These are phyloP conservation scores for Kregervanrija pseudodelftensis DNA, from an alignment of 805 yeast species.

Conservation along the genomic window DNA sequence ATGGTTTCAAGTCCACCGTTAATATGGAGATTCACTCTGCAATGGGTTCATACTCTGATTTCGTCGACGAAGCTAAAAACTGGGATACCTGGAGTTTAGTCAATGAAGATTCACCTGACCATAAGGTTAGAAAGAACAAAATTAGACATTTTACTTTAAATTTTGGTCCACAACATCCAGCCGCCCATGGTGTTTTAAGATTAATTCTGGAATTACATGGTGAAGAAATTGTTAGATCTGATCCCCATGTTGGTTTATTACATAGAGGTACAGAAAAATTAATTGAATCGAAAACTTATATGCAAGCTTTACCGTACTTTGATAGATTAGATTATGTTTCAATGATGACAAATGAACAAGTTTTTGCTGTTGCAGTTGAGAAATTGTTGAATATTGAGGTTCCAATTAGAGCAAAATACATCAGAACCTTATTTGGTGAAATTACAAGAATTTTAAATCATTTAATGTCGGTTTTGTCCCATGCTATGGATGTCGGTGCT, in stretches of 20 bases:
- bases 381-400: conserved; percentile 78
- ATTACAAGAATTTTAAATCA: conserved; percentile 80
- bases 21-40: conserved; percentile 32
- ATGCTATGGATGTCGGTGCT: conserved; percentile 94
- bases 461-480: conserved; percentile 78
- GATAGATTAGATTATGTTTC: conserved; percentile 80
- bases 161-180: conserved; percentile 93
- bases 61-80: conserved; percentile 25
- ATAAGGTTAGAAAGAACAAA: conserved; percentile 34
- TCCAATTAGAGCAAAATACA: conserved; percentile 78
- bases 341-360: conserved; percentile 90
- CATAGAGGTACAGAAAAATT: conserved; percentile 88
- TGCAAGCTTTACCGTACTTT: conserved; percentile 84
- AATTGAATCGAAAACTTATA: conserved; percentile 78
- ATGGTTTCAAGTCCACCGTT: conserved; percentile 19
- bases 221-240: conserved; percentile 80
- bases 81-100: conserved; percentile 30
- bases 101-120: conserved; percentile 32
- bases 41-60: conserved; percentile 33
- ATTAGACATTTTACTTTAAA: conserved; percentile 85
- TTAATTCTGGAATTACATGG: conserved; percentile 81
- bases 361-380: conserved; percentile 77
- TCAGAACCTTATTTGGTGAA: conserved; percentile 81
- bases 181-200: conserved; percentile 89
- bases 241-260: conserved; percentile 82